Conservation (phyloP, 352 stramenopile genomes). For the Phytophthora rubi region DNA sequence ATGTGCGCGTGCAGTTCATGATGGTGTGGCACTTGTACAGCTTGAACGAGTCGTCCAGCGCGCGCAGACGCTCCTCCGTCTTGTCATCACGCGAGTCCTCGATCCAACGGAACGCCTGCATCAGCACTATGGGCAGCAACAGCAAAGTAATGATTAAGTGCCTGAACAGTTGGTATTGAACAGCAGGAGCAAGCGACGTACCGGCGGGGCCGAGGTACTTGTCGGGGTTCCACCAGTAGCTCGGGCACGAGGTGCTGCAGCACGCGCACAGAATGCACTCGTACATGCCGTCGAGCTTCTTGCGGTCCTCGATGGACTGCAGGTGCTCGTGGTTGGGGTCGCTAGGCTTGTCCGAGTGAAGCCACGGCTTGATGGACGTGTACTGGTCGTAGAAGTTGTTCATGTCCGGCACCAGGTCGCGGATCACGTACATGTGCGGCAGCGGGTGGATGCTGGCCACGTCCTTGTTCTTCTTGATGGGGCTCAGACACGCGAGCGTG, state of each 20-base stretch:
- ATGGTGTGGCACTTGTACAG: constrained; percentile 99
- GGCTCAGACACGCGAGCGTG: constrained; percentile 97
- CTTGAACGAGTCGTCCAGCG: constrained; percentile 99
- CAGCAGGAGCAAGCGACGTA: constrained; percentile 28
- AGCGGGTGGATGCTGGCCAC: constrained; percentile 98
- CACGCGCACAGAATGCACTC: constrained; percentile 99
- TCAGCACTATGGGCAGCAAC: constrained; percentile 68
- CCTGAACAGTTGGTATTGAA: background rate
- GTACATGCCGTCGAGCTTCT: constrained; percentile 99
- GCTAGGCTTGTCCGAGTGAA: constrained; percentile 94
- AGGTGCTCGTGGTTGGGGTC: constrained; percentile 87
- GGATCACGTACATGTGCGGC: constrained; percentile 99
- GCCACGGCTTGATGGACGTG: constrained; percentile 98
- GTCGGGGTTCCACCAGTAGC: constrained; percentile 99
- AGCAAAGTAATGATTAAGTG: constrained; percentile 11
- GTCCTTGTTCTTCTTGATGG: constrained; percentile 95
- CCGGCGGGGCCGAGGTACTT: constrained; percentile 94
- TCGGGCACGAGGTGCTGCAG: constrained; percentile 98
- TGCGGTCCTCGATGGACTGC: constrained; percentile 95
- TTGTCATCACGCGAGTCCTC: constrained; percentile 98
- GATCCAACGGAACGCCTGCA: constrained; percentile 98
- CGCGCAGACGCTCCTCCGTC: constrained; percentile 95
- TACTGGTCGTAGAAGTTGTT: constrained; percentile 99
- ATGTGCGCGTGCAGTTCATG: constrained; percentile 99
- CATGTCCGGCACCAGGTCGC: constrained; percentile 99